phyloP scores from a whole-genome alignment of 2,329 filamentous ascomycete species.

The Chaetothyriales sp. region DNA sequence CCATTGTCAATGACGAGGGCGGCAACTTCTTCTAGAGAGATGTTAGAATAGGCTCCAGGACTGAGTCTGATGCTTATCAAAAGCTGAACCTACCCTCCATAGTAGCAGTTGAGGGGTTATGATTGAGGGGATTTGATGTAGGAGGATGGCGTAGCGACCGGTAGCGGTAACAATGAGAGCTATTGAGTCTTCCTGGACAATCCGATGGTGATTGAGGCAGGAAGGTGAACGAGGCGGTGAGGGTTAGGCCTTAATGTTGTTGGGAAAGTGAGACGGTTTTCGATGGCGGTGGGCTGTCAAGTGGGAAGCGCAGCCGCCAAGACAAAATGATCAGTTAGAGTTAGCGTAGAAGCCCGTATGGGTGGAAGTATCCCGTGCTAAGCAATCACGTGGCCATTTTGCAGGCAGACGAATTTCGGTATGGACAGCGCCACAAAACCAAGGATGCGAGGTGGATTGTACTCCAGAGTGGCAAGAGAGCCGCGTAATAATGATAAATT shows the following conservation, averaged over 20 bases:
- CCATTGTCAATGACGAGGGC: constrained; percentile 99
- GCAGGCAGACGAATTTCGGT: background rate
- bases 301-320: constrained; percentile 11
- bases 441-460: background rate
- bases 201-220: background rate
- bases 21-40: constrained; percentile 89
- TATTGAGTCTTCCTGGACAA: background rate
- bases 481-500: background rate
- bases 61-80: constrained; percentile 7
- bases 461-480: background rate
- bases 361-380: background rate
- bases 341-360: constrained; percentile 2
- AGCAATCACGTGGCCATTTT: constrained; percentile 1
- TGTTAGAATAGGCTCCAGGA: background rate
- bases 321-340: background rate
- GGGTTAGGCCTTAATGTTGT: constrained; percentile 8
- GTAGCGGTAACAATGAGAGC: constrained; percentile 2
- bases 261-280: constrained; percentile 14
- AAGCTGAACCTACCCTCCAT: constrained; percentile 49
- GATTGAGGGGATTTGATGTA: constrained; percentile 3
- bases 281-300: constrained; percentile 14
- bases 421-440: background rate
- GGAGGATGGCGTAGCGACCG: constrained; percentile 5
- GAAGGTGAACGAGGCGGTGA: constrained; percentile 5
- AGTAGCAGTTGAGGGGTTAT: constrained; percentile 24